Conservation (phyloP, 2,329 filamentous ascomycete genomes). For the Colletotrichum brevisporum region DNA sequence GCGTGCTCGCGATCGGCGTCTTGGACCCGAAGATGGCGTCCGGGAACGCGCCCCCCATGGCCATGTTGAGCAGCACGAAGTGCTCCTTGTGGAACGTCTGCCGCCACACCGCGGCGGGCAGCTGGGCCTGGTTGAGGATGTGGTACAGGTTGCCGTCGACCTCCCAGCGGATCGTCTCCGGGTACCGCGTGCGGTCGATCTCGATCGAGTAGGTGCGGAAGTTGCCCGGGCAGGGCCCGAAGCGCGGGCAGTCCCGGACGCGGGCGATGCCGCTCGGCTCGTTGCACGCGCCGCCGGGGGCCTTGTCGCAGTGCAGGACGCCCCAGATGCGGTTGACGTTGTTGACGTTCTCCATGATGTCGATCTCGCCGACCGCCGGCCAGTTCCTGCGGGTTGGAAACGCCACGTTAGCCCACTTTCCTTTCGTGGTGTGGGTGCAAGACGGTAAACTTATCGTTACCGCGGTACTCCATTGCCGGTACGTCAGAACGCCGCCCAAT, state of each 20-base stretch:
- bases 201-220: slow-evolving; percentile 50
- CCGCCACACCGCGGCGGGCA: slow-evolving; percentile 50
- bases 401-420: slow-evolving; percentile 55
- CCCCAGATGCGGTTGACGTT: slow-evolving; percentile 67
- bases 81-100: slow-evolving; percentile 47
- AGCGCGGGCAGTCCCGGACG: slow-evolving; percentile 3
- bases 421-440: slow-evolving; percentile 35
- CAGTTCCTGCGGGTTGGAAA: slow-evolving; percentile 60
- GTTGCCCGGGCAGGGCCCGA: slow-evolving; percentile 8
- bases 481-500: slow-evolving; percentile 63
- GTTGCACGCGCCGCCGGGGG: slow-evolving; percentile 63
- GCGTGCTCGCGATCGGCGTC: slow-evolving; percentile 11
- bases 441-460: slow-evolving; percentile 49
- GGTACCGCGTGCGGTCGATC: slow-evolving; percentile 48
- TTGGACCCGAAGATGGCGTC: slow-evolving; percentile 45
- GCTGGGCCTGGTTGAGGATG: slow-evolving; percentile 51
- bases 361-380: slow-evolving; percentile 63
- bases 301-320: slow-evolving; percentile 65
- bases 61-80: slow-evolving; percentile 56
- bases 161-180: slow-evolving; percentile 65
- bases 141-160: slow-evolving; percentile 61
- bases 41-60: slow-evolving; percentile 55
- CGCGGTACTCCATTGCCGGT: slow-evolving; percentile 56
- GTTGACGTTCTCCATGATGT: slow-evolving; percentile 75
- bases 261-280: slow-evolving; percentile 61